Evolutionary conservation across 192 early-diverging fungal genomes (phyloP), one percentile per base, ranked within the genome.

Genomic region (Pilaira anomala): DNA sequence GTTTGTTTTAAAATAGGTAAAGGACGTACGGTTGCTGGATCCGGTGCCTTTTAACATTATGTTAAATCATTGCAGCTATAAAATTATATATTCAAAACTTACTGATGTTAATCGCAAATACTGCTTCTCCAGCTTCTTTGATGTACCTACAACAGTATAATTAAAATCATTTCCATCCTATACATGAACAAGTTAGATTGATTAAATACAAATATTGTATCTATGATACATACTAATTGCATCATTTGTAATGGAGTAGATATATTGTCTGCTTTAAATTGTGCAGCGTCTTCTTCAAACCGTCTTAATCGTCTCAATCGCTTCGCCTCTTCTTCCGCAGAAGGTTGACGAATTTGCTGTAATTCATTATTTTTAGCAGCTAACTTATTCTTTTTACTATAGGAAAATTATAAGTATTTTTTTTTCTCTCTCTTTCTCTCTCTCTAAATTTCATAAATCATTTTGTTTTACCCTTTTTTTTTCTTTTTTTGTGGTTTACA

Each of bases 11-110:
- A 68, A 16, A 98, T 76, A 24, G 68, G 74, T 42, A 95, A 72
- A 44, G 96, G 96, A 5, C 96, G 80, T 13, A 98, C 94, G n/a
- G 87, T 91, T 1, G 91, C 60, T 21, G 96, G 96, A 71, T 98
- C 93, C 3, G 95, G 93, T 1, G 94, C 94, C 78, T 88, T 56
- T 24, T 40, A 13, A 21, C 9, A 41, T 28, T 62, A 3, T 22
- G 33, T 54, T 36, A 67, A n/a, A n/a, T n/a, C n/a, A n/a, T 36
- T 22, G 63, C 49, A 7, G 24, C 29, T 65, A 18, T 45, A 24
- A 33, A 22, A 30, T 26, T 18, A n/a, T n/a, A n/a, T n/a, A n/a
- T n/a, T n/a, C n/a, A n/a, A n/a, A 24, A 72, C 79, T 48, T 79
- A 90, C 88, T 12, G 88, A 85, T n/a, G 96, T 98, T 62, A 98